These are phyloP conservation scores for Veloboletus limbatus DNA, from an alignment of 1,284 basidiomycete genomes.

Conservation along the genomic window DNA sequence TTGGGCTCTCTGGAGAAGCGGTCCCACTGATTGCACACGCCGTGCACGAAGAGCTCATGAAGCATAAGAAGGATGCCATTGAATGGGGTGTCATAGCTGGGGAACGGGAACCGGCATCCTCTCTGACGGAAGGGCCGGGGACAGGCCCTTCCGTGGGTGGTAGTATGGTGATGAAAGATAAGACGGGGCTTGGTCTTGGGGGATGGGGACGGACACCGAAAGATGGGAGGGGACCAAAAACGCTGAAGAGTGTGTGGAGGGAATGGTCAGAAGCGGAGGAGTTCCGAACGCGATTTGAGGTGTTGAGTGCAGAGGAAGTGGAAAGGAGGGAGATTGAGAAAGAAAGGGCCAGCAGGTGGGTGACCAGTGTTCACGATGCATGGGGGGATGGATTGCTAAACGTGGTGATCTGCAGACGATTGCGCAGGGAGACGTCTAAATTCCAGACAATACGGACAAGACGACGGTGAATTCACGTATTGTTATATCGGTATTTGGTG, in stretches of 20 bases:
- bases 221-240: conserved; percentile 75
- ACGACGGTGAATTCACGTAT: conserved; percentile 33
- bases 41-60: conserved; percentile 90
- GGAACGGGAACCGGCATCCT: conserved; percentile 37
- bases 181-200: conserved; percentile 70
- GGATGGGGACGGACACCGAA: conserved; percentile 67
- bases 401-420: conserved; percentile 42
- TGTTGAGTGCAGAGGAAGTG: conserved; percentile 86
- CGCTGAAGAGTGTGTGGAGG: conserved; percentile 88
- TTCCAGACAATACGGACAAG: conserved; percentile 58
- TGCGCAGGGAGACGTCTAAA: conserved; percentile 73
- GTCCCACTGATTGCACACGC: conserved; percentile 88
- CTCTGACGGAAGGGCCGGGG: conserved; percentile 26
- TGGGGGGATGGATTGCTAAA: conserved; percentile 1
- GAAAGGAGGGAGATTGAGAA: conserved; percentile 82
- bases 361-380: conserved; percentile 11
- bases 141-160: conserved; percentile 23
- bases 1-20: conserved; percentile 88
- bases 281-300: conserved; percentile 87
- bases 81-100: conserved; percentile 86
- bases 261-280: conserved; percentile 94
- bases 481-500: conserved; percentile 31
- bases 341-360: conserved; percentile 72
- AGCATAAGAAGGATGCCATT: conserved; percentile 91
- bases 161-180: conserved; percentile 59